Evolutionary conservation across 208 protist genomes (phyloP), one percentile per base, ranked within the genome.

Genomic region (Leishmania aethiopica): DNA sequence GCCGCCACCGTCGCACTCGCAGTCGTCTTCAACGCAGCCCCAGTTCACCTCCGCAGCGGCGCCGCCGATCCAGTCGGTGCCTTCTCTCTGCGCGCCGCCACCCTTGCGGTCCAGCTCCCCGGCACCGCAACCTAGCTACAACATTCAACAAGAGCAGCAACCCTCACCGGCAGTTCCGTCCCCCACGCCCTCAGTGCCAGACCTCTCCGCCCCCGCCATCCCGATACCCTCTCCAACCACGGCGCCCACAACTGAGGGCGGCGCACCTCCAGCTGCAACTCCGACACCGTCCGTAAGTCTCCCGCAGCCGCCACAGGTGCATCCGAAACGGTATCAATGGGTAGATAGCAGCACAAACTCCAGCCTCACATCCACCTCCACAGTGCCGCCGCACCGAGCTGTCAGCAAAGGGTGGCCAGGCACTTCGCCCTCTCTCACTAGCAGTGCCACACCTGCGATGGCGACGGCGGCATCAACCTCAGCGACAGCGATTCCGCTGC

Each of bases 291-390:
- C 70, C 45, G 70, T 74, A 37, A 22, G 45, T 22, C 22, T 72
- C 22, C 60, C 79, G 13, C 69, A 49, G 51, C 59, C 55, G 79
- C 35, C 53, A 64, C n/a, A 77, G 67, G 70, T 57, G 35, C 51
- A 42, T 70, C 22, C 11, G 28, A 80, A 72, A 62, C 53, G 71
- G 10, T 55, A 81, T 42, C 49, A 81, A 60, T 69, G 76, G 77
- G 71, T 72, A 8, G 82, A 85, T 35, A 85, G 82, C 82, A 81
- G 53, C 62, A 80, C 82, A 8, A 80, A 62, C 62, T 85, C 82
- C 15, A 81, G 76, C 49, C 51, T 85, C 15, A 81, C 76, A 73
- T 85, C 82, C 53, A 74, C 82, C 71, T 85, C 82, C 0, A 85
- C 82, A 28, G 60, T 81, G 77, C 82, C 82, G 40, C 82, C 82